A percentile compares a stretch with the other conserved stretches of the same genome.
phyloP scores from a whole-genome alignment of 352 stramenopile genomes.

The Globisporangium acanthophoron region DNA sequence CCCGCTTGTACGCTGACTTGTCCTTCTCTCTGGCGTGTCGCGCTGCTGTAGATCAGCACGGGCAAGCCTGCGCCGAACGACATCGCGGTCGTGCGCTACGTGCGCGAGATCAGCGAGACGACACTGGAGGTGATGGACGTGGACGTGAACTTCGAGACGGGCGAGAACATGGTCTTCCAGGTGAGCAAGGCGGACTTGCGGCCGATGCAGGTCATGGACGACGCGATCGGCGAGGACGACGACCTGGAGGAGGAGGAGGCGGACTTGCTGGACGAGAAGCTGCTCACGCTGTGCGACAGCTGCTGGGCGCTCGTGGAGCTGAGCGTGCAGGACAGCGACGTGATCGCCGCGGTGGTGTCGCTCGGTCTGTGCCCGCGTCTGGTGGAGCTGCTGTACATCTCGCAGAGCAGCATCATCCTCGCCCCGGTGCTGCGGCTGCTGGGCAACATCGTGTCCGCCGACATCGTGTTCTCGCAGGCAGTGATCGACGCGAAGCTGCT shows the following conservation, averaged over 20 bases:
- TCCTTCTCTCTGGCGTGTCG: not conserved
- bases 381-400: conserved; percentile 81
- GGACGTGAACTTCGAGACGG: conserved; percentile 85
- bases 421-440: conserved; percentile 69
- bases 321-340: conserved; percentile 60
- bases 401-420: conserved; percentile 78
- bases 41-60: conserved; percentile 42
- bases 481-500: conserved; percentile 77
- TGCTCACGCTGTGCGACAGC: conserved; percentile 82
- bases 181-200: conserved; percentile 53
- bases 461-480: conserved; percentile 68
- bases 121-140: conserved; percentile 84
- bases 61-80: conserved; percentile 80
- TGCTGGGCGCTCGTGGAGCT: conserved; percentile 84
- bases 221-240: conserved; percentile 72
- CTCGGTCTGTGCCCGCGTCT: conserved; percentile 63
- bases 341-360: conserved; percentile 56
- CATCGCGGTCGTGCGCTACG: conserved; percentile 77
- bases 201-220: conserved; percentile 77
- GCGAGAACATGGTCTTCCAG: conserved; percentile 78
- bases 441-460: conserved; percentile 78
- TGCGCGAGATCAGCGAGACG: conserved; percentile 66
- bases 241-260: conserved; percentile 65
- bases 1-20: not conserved
- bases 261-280: conserved; percentile 74